Evolutionary conservation across 305 asterid genomes (phyloP).

Genomic region (Fraxinus ornus): DNA sequence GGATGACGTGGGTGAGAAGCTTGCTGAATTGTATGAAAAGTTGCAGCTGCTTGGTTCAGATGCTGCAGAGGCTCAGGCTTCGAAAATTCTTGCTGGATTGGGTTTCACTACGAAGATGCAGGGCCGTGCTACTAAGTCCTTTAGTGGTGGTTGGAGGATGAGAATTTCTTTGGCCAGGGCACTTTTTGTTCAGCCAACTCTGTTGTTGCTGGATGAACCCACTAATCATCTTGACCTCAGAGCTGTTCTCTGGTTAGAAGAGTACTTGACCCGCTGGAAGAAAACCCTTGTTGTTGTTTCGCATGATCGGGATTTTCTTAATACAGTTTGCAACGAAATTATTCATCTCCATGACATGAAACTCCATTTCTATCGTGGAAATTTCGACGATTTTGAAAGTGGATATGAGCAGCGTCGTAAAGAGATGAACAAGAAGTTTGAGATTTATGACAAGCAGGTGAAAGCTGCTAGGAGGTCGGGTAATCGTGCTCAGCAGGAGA

Average conservation of each 20-base stretch:
- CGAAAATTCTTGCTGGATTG: constrained; percentile 88
- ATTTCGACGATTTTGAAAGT: constrained; percentile 70
- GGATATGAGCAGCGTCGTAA: constrained; percentile 86
- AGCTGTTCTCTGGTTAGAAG: constrained; percentile 96
- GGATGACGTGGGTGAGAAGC: constrained; percentile 68
- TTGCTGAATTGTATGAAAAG: constrained; percentile 73
- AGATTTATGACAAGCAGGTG: constrained; percentile 65
- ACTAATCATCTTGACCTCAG: constrained; percentile 97
- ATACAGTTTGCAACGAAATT: constrained; percentile 74
- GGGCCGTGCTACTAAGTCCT: constrained; percentile 70
- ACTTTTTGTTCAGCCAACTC: constrained; percentile 91
- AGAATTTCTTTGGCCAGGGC: constrained; percentile 91
- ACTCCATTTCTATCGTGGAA: constrained; percentile 81
- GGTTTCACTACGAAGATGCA: constrained; percentile 93
- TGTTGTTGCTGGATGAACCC: constrained; percentile 87
- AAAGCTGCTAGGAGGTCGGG: constrained; percentile 84
- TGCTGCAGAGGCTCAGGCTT: constrained; percentile 96
- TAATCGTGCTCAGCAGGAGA: constrained; percentile 66
- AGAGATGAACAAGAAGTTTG: constrained; percentile 80
- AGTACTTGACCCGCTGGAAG: constrained; percentile 93
- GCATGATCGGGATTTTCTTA: constrained; percentile 85
- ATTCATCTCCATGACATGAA: constrained; percentile 90
- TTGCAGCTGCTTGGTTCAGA: constrained; percentile 86
- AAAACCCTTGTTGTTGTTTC: constrained; percentile 95
- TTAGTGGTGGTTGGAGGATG: constrained; percentile 99